Percentiles rank a stretch among this genome's conserved stretches.
These are phyloP conservation scores for Aspergillus mulundensis DNA, from an alignment of 495 filamentous ascomycete genomes.

Conservation along the genomic window DNA sequence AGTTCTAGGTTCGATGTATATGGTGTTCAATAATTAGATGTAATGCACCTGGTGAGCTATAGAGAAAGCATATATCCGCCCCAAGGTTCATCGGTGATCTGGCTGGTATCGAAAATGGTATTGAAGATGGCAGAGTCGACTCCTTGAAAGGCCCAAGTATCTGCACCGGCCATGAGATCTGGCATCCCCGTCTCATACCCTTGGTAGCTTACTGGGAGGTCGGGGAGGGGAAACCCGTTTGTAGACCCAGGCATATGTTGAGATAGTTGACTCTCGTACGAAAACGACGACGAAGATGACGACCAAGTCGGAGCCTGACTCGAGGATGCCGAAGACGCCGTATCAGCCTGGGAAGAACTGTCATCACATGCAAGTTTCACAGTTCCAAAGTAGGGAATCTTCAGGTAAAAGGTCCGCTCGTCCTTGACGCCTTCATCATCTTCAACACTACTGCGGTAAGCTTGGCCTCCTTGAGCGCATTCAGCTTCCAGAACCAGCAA, in stretches of 20 bases:
- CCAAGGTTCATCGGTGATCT: background rate
- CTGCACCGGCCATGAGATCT: slow-evolving; percentile 10
- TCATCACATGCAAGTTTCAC: slow-evolving; percentile 23
- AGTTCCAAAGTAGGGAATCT: slow-evolving; percentile 34
- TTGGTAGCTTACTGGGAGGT: no score
- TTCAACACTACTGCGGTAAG: slow-evolving; percentile 10
- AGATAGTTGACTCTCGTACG: no score
- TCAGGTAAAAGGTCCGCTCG: slow-evolving; percentile 18
- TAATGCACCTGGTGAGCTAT: background rate
- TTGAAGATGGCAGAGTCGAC: slow-evolving; percentile 29
- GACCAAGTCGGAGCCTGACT: slow-evolving; percentile 8
- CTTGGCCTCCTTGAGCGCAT: slow-evolving; percentile 17
- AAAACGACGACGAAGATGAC: no score
- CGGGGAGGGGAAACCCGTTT: background rate
- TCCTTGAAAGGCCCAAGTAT: slow-evolving; percentile 28
- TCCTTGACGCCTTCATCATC: slow-evolving; percentile 12
- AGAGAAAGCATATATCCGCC: background rate
- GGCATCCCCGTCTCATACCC: slow-evolving; percentile 6
- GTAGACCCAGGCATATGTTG: background rate
- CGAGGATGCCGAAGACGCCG: no score
- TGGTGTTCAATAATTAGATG: no score
- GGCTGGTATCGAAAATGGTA: background rate
- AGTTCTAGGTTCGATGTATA: background rate
- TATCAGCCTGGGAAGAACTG: background rate
- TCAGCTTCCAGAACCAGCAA: slow-evolving; percentile 35